These are phyloP conservation scores for Xylaria longipes DNA, from an alignment of 495 filamentous ascomycete species.

Conservation along the genomic window DNA sequence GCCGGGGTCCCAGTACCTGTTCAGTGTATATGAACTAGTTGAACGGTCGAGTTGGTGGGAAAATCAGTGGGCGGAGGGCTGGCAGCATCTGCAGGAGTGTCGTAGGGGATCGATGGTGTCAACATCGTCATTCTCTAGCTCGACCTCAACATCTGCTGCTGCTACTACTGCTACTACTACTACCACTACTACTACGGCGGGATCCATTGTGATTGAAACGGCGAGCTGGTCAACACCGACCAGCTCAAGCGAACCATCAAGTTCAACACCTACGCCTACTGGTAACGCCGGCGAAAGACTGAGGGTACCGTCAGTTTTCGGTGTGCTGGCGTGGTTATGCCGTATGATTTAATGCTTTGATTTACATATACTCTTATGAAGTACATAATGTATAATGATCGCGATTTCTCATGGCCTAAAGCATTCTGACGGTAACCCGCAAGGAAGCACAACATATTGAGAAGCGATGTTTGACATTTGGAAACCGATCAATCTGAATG, in stretches of 20 bases:
- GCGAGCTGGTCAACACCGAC: not conserved
- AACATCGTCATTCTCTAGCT: not conserved
- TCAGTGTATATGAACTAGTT: not conserved
- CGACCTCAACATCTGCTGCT: not conserved
- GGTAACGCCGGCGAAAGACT: not conserved
- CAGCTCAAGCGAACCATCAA: not conserved
- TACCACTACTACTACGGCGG: too few relatives aligned
- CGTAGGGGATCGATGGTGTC: not conserved
- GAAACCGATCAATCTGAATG: constrained; percentile 10
- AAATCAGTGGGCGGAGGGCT: constrained; percentile 1
- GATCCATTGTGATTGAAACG: too few relatives aligned
- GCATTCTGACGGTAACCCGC: not conserved
- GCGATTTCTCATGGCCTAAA: not conserved
- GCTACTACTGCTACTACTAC: not conserved
- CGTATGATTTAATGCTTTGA: not conserved
- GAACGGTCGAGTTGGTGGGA: not conserved
- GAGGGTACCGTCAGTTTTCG: not conserved
- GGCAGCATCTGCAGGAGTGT: not conserved
- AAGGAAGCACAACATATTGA: not conserved
- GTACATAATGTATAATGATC: not conserved
- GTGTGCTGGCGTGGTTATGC: not conserved
- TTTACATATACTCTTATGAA: not conserved
- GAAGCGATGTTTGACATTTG: not conserved
- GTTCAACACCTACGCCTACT: constrained; percentile 7
- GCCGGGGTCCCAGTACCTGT: not conserved